A percentile compares a stretch with the other conserved stretches of the same genome.
phyloP scores from a whole-genome alignment of 1,139 yeast species.

The Suhomyces terraborum region DNA sequence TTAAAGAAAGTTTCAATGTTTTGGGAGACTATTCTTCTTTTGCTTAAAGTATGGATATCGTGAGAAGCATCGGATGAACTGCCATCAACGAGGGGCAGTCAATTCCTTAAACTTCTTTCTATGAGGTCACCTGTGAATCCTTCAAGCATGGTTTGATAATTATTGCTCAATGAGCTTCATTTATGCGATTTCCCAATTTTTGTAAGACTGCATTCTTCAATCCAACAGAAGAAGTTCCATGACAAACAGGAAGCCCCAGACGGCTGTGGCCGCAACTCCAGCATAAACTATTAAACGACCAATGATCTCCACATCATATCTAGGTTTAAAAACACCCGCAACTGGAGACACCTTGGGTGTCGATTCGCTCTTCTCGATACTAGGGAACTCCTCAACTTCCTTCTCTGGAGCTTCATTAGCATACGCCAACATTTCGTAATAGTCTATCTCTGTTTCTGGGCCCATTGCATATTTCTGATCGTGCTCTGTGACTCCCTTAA shows the following conservation, averaged over 20 bases:
- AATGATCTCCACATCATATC: constrained; percentile 73
- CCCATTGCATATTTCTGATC: constrained; percentile 38
- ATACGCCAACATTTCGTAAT: constrained; percentile 45
- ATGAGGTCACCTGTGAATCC: not conserved
- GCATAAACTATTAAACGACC: constrained; percentile 75
- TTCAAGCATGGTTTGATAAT: not conserved
- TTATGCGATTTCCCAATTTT: not conserved
- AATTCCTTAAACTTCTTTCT: no score
- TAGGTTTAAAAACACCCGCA: constrained; percentile 47
- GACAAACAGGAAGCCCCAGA: constrained; percentile 44
- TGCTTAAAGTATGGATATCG: no score
- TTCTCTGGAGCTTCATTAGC: constrained; percentile 13
- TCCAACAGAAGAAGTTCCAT: constrained; percentile 19
- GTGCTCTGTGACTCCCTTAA: constrained; percentile 29
- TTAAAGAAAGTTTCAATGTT: no score
- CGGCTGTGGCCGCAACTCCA: constrained; percentile 59
- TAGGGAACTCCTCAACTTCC: constrained; percentile 16
- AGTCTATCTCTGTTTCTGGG: constrained; percentile 45
- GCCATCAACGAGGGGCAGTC: no score
- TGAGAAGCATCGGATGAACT: no score
- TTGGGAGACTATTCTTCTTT: no score
- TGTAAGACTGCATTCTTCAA: not conserved
- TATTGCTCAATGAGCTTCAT: constrained; percentile 4
- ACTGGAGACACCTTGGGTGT: constrained; percentile 12
- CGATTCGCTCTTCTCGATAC: constrained; percentile 8